Percentiles rank a stretch among this genome's conserved stretches.
phyloP scores from a whole-genome alignment of 345 rosid species.

The Rubroshorea leprosula region DNA sequence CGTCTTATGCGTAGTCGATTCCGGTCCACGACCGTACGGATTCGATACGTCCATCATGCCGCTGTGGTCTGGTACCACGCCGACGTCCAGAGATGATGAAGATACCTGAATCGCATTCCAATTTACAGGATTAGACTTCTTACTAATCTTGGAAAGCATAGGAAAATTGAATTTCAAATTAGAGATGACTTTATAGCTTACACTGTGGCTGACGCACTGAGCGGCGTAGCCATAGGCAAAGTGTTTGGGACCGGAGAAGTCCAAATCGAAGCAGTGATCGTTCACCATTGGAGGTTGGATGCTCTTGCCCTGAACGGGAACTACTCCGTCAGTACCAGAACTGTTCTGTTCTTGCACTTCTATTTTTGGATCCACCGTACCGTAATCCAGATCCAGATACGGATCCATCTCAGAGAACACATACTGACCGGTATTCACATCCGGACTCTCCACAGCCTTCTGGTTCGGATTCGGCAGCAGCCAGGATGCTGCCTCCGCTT shows the following conservation, averaged over 20 bases:
- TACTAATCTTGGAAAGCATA: not conserved
- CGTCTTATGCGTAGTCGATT: slow-evolving; percentile 36
- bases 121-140: not conserved
- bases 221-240: slow-evolving; percentile 34
- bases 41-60: slow-evolving; percentile 56
- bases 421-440: slow-evolving; percentile 63
- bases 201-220: slow-evolving; percentile 58
- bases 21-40: slow-evolving; percentile 38
- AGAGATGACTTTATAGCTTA: slow-evolving; percentile 30
- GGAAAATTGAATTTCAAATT: too few relatives aligned
- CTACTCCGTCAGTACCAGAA: slow-evolving; percentile 81
- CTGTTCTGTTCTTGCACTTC: slow-evolving; percentile 68
- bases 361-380: slow-evolving; percentile 50
- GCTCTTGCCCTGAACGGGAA: slow-evolving; percentile 51
- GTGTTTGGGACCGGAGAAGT: slow-evolving; percentile 49
- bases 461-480: slow-evolving; percentile 67
- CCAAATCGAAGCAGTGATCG: slow-evolving; percentile 54
- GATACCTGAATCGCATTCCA: slow-evolving; percentile 49
- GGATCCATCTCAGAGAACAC: slow-evolving; percentile 71
- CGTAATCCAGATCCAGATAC: slow-evolving; percentile 67
- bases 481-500: slow-evolving; percentile 86
- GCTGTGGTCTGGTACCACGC: slow-evolving; percentile 92
- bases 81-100: slow-evolving; percentile 80
- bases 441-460: slow-evolving; percentile 43
- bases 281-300: slow-evolving; percentile 32